Evolutionary conservation across 345 rosid genomes (phyloP), one percentile per base, ranked within the genome.

Genomic region (Eucalyptus viminalis): DNA sequence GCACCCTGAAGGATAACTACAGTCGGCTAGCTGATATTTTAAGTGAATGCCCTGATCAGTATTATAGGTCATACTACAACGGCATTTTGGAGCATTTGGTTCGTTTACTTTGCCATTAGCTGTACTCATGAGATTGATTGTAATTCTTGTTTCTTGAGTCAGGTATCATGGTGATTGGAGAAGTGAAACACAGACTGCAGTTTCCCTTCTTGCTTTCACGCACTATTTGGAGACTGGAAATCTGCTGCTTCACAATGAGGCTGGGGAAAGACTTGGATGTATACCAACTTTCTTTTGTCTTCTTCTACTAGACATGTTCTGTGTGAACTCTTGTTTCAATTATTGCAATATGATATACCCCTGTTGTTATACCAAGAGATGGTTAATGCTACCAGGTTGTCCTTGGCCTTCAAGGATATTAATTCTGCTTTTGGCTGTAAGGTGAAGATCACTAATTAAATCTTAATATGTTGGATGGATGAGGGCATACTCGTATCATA

Each of bases 111-210:
- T 69, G 27, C 31, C 51, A 80, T 86, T 47, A 80, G 51, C 51
- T 90, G 5, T 87, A 80, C 89, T 86, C 54, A 88, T n/a, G 87
- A 86, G 86, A 8, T 49, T 89, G 31, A 50, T 49, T 58, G 58
- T n/a, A 29, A 65, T 40, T 34, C 16, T 86, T 88, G 69, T 88
- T 49, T 92, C 88, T 88, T 37, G 88, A 21, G 87, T 29, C 90
- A 98, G 99, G 94, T 98, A 94, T 94, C 98, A 97, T 92, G 97
- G 97, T 80, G 99, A 97, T 92, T 98, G 99, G 99, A 96, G 91
- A 92, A 95, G 93, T 92, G 99, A 96, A 92, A 97, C 99, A 16
- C 99, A 97, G 88, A 93, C 91, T n/a, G 97, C 96, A 45, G 98
- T 96, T 88, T 97, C 96, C 8, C 93, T 93, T 92, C 97, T 98